phyloP scores from a whole-genome alignment of 208 protist genomes.

The Trypanosoma theileri region DNA sequence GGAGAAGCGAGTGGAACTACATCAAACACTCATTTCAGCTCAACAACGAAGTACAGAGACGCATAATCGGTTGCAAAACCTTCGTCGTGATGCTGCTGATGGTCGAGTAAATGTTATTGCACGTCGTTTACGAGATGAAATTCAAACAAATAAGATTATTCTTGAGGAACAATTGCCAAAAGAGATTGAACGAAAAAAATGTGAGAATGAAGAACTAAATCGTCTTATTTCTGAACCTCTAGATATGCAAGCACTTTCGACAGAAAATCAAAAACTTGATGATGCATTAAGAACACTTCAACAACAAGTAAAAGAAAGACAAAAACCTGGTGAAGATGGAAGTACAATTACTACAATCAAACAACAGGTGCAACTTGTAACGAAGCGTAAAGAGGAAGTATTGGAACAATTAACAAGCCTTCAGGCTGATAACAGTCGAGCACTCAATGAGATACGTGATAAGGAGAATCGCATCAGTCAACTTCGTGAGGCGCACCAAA shows the following conservation, averaged over 20 bases:
- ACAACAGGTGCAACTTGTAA: conserved; percentile 79
- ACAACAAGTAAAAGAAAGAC: conserved; percentile 56
- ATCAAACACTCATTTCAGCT: conserved; percentile 73
- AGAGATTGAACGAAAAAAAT: conserved; percentile 68
- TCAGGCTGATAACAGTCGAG: conserved; percentile 75
- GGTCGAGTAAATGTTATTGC: conserved; percentile 84
- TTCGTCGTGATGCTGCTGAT: conserved; percentile 79
- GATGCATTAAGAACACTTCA: conserved; percentile 64
- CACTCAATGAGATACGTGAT: conserved; percentile 72
- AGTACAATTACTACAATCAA: conserved; percentile 76
- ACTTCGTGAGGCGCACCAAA: conserved; percentile 76
- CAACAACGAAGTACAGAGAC: conserved; percentile 72
- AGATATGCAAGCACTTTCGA: conserved; percentile 61
- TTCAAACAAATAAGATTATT: conserved; percentile 84
- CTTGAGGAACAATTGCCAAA: conserved; percentile 86
- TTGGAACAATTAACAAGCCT: conserved; percentile 64
- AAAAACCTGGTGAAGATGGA: conserved; percentile 74
- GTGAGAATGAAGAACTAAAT: conserved; percentile 77
- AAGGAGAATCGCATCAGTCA: conserved; percentile 71
- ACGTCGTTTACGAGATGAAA: conserved; percentile 84
- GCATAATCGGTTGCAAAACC: conserved; percentile 79
- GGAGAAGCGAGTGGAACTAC: conserved; percentile 78
- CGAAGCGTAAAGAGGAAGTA: conserved; percentile 67
- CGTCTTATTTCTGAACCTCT: conserved; percentile 83
- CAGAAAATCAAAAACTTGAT: conserved; percentile 72